Evolutionary conservation across 2,329 filamentous ascomycete genomes (phyloP), one percentile per base, ranked within the genome.

Genomic region (Samsoniella hepiali): DNA sequence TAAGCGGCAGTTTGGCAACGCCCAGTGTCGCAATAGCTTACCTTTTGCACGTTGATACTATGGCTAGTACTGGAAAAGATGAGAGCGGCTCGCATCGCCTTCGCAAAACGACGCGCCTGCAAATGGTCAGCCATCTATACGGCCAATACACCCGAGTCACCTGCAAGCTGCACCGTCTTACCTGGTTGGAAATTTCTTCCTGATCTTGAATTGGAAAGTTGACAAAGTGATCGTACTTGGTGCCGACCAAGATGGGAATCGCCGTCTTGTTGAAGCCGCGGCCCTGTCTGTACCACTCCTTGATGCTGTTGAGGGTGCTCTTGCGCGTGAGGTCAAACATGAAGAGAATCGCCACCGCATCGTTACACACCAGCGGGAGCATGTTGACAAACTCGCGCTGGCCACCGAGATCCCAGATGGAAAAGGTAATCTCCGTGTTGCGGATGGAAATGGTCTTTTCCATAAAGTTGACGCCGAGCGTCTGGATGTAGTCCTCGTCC

Each of bases 401-500:
- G 68, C 95, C 95, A 70, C 95, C 95, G 62, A 99, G 79, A 81
- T 99, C 95, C 95, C 95, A 99, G 74, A 99, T 99, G 66, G 93
- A 97, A 79, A 99, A 99, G 50, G 95, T 99, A 76, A 99, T 99
- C 78, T 99, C 95, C 17, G 95, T 99, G 78, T 99, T 99, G 66
- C 95, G 91, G 77, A 99, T 99, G 67, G 92, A 96, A 74, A 99
- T 99, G 42, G 95, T 99, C 84, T 99, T 99, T 77, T 99, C 95
- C 95, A 99, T 99, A 78, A 99, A 99, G 78, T 99, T 99, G 78
- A 99, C 95, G 69, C 95, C 95, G 51, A 99, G 81, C 29, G 95
- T 99, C 79, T 99, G 95, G 72, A 99, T 99, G 77, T 99, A 99
- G 76, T 99, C 95, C 79, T 99, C 95, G 76, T 99, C 95, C 93